Evolutionary conservation across 345 rosid species (phyloP), one percentile per base, ranked within the genome.

Genomic region (Eucalyptus regnans): DNA sequence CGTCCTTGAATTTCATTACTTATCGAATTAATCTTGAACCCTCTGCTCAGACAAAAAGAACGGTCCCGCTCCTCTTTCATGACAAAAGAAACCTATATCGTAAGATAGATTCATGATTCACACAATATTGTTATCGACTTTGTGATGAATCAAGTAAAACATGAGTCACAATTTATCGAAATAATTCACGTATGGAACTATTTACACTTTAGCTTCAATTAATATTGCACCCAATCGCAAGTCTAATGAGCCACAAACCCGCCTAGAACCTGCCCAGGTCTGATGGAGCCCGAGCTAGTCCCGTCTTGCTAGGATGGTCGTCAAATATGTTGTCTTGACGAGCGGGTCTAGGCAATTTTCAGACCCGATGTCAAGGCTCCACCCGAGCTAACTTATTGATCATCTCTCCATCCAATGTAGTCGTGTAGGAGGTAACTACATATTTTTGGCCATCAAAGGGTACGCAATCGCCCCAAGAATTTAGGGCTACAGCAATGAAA

Each of bases 21-120:
- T 71, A 71, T 71, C 3, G 8, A 71, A 37, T 37, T 37, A 71
- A 20, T 9, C 13, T 37, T 4, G 1, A 10, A 9, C 3, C 2
- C 1, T 37, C 4, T 18, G 3, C 46, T 71, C 14, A 22, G 0
- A 71, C 27, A 18, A 9, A 71, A 71, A 71, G 0, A 37, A 11
- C 17, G 10, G 8, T 8, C 9, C 8, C 6, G 1, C 22, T 33
- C 16, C 2, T 37, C 7, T 37, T 37, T 17, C 7, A 18, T 33
- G 14, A 18, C 1, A 2, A 9, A 1, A 12, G 18, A 31, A 16
- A 68, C 1, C 1, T 68, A 16, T 6, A 16, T 33, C 6, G 0
- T 8, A 68, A 71, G 1, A 37, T 18, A 37, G 12, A 37, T 18
- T 5, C 2, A 11, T 5, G 4, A 37, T 3, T 33, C 5, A 4